Percentiles rank a stretch among this genome's conserved stretches.
Evolutionary conservation across 2,329 filamentous ascomycete species (phyloP).

Genomic region (Trichoderma sp.): DNA sequence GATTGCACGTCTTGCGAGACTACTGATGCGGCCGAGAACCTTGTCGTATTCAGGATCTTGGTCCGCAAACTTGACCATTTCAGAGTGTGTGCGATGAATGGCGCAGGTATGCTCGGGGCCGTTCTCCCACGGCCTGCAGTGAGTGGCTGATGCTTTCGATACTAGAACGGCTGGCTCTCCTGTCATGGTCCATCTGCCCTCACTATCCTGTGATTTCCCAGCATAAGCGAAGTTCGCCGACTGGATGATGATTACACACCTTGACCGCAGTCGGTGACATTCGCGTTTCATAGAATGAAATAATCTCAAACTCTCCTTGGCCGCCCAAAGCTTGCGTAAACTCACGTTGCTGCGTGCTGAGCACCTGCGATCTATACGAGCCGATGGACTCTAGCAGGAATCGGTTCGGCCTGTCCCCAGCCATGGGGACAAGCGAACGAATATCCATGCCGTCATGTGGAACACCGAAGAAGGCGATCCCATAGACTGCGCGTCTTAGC

Average conservation of each 20-base stretch:
- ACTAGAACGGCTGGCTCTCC: background rate
- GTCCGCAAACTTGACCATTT: background rate
- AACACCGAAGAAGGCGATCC: slow-evolving; percentile 1
- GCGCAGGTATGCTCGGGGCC: background rate
- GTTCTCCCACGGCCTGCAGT: background rate
- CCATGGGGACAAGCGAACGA: background rate
- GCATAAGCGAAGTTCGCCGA: background rate
- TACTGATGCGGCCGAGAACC: background rate
- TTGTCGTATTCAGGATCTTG: background rate
- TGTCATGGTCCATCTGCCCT: background rate
- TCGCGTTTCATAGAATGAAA: slow-evolving; percentile 5
- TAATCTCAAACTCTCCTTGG: background rate
- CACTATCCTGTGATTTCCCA: background rate
- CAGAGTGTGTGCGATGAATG: slow-evolving; percentile 1
- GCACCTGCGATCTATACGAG: background rate
- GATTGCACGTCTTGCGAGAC: background rate
- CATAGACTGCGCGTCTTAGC: background rate
- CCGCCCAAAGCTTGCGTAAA: background rate
- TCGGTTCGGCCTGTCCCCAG: background rate
- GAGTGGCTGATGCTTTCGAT: background rate
- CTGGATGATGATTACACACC: background rate
- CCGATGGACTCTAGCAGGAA: slow-evolving; percentile 1
- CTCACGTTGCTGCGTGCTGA: background rate
- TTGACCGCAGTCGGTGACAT: background rate
- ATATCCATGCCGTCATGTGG: slow-evolving; percentile 8